Conservation (phyloP, 371 early-diverging fungal species). For the Sporodiniella umbellata region DNA sequence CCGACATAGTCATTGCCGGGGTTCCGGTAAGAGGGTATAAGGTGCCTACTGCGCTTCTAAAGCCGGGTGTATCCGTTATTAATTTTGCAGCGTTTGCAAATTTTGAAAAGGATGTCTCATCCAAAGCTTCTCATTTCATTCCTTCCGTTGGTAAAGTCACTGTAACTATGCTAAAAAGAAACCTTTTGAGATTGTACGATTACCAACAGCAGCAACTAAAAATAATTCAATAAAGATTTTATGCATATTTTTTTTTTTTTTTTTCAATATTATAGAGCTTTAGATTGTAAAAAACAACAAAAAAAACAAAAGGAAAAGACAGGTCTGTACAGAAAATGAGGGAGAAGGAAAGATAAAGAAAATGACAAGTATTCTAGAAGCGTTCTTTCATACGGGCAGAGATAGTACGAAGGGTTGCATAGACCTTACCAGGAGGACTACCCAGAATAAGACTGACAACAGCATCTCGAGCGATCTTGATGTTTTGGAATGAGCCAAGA, state of each 20-base stretch:
- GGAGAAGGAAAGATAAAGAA: no score
- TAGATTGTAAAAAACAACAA: no score
- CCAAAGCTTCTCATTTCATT: constrained; percentile 86
- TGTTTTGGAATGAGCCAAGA: constrained; percentile 96
- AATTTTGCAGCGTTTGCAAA: constrained; percentile 92
- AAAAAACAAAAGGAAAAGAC: not conserved
- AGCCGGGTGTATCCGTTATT: constrained; percentile 91
- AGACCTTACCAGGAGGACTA: constrained; percentile 97
- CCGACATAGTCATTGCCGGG: constrained; percentile 95
- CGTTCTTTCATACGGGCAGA: constrained; percentile 93
- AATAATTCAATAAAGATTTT: not conserved
- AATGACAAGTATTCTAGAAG: constrained; percentile 61
- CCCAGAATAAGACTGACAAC: constrained; percentile 96
- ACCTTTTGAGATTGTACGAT: constrained; percentile 80
- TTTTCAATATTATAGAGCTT: not conserved
- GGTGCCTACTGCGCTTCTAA: constrained; percentile 72
- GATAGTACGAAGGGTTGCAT: constrained; percentile 85
- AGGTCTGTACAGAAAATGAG: not conserved
- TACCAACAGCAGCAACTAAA: constrained; percentile 39
- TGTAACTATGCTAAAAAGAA: constrained; percentile 93
- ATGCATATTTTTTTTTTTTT: not conserved
- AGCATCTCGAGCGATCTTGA: constrained; percentile 96
- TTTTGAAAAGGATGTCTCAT: constrained; percentile 82
- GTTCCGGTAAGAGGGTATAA: constrained; percentile 87
- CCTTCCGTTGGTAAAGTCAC: constrained; percentile 96